Evolutionary conservation across 306 rosid genomes (phyloP), one percentile per base, ranked within the genome.

Genomic region (Cicer cuneatum): DNA sequence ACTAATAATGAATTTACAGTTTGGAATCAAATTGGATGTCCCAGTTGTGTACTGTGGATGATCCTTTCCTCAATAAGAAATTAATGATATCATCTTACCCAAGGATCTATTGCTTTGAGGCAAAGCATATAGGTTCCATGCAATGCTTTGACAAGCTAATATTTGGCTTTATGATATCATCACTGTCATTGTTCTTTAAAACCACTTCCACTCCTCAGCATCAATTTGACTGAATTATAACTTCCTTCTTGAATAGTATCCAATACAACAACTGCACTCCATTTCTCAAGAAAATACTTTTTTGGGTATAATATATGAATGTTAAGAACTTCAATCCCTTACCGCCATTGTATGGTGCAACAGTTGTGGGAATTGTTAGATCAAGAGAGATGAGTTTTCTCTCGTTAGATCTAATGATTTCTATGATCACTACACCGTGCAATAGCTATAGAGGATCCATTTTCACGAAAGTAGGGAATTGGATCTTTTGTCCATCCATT

Each of bases 1-100:
- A 72, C 48, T 52, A 69, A 66, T 82, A 75, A 65, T 82, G 68
- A 78, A 75, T 46, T 77, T 84, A 71, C 13, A 41, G 54, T 69
- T 66, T 71, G 78, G 68, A 75, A 65, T 7, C 43, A 59, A 66
- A 73, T 18, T 46, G 58, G 42, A 67, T 51, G 68, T 53, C 47
- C 39, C 37, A 33, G 37, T 75, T 54, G 80, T 35, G 38, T 38
- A 76, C 64, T 80, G 78, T 60, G 86, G 60, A 67, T 59, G 6
- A 33, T 59, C 18, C 65, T 33, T 58, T 58, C 40, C 9, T 58
- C 62, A 57, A 57, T 11, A 24, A 11, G 40, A 58, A 58, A 29
- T 13, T 29, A 29, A 11, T 29, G 65, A 58, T 6, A 58, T 58
- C 10, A 58, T 12, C 10, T 58, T 58, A 58, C 29, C 10, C 65